These are phyloP conservation scores for Lepraria neglecta DNA, from an alignment of 495 filamentous ascomycete genomes.

Conservation along the genomic window DNA sequence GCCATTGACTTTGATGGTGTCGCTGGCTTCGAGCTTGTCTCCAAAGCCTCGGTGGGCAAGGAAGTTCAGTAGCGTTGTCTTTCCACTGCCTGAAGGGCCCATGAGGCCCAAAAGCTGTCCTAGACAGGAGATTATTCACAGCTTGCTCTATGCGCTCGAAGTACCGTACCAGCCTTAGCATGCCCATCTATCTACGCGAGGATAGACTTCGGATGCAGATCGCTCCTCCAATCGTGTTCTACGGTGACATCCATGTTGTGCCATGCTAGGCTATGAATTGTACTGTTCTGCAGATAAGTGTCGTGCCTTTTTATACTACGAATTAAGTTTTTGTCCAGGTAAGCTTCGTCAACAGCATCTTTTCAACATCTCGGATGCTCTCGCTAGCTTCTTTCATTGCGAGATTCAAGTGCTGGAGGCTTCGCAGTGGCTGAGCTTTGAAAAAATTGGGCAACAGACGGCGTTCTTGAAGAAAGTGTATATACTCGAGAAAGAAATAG, in stretches of 20 bases:
- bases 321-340: too few relatives aligned
- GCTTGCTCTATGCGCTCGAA: background rate
- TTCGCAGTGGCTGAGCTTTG: too few relatives aligned
- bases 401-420: too few relatives aligned
- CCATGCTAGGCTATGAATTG: constrained; percentile 13
- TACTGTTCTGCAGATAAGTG: constrained; percentile 6
- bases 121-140: constrained; percentile 22
- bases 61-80: constrained; percentile 70
- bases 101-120: constrained; percentile 67
- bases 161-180: constrained; percentile 32
- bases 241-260: background rate
- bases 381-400: too few relatives aligned
- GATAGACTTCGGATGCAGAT: background rate
- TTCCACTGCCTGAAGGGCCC: constrained; percentile 70
- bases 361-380: too few relatives aligned
- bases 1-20: too few relatives aligned
- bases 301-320: too few relatives aligned
- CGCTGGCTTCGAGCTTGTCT: constrained; percentile 31
- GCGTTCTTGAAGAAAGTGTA: too few relatives aligned
- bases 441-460: too few relatives aligned
- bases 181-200: constrained; percentile 6
- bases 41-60: constrained; percentile 57
- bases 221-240: background rate
- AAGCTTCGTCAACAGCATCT: too few relatives aligned
- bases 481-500: too few relatives aligned